Conservation (phyloP, 2,329 filamentous ascomycete genomes). For the Alternaria viburni region DNA sequence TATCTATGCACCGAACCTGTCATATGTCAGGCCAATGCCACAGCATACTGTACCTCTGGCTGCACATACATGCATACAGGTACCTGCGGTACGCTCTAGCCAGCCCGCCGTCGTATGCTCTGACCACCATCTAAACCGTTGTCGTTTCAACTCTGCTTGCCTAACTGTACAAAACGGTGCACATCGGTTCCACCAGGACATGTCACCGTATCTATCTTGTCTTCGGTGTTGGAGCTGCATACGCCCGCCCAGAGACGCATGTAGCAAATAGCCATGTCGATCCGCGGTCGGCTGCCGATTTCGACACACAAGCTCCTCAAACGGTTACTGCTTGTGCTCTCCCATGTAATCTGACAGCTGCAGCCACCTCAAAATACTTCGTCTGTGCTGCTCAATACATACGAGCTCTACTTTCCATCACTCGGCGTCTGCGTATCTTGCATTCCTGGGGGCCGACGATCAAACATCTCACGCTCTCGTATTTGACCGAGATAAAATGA, state of each 20-base stretch:
- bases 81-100: background rate
- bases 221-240: background rate
- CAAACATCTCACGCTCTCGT: background rate
- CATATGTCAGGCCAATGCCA: conserved; percentile 10
- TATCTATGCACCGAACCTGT: conserved; percentile 2
- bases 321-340: background rate
- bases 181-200: background rate
- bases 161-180: background rate
- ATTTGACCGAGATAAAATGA: conserved; percentile 14
- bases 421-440: background rate
- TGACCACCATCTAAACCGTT: conserved; percentile 6
- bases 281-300: conserved; percentile 4
- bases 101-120: background rate
- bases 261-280: conserved; percentile 6
- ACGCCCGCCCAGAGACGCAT: background rate
- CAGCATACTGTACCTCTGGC: conserved; percentile 10
- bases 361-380: background rate
- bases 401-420: background rate
- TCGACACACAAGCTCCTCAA: background rate
- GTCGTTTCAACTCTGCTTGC: conserved; percentile 3
- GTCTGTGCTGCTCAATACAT: background rate
- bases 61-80: conserved; percentile 13
- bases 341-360: conserved; percentile 7
- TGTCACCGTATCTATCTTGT: background rate
- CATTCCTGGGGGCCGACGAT: background rate